These are phyloP conservation scores for Solanum dulcamara DNA, from an alignment of 257 asterid species.

Conservation along the genomic window DNA sequence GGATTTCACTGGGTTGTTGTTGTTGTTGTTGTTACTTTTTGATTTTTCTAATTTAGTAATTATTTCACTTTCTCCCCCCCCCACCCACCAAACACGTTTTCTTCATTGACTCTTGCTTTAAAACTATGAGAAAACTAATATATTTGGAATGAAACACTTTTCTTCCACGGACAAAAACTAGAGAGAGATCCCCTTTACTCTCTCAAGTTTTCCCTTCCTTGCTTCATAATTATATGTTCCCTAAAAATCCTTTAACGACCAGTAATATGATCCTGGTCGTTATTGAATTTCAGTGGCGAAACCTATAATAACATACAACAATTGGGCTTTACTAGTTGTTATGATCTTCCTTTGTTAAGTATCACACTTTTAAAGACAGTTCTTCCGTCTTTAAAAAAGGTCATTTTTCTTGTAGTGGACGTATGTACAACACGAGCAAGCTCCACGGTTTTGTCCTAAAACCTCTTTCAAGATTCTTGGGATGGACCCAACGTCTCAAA, in stretches of 20 bases:
- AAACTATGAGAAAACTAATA: background rate
- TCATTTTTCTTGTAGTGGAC: background rate
- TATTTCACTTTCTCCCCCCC: background rate
- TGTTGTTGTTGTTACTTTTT: too few species aligned
- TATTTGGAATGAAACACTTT: background rate
- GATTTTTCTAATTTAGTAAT: background rate
- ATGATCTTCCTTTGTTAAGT: background rate
- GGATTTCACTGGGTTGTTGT: too few species aligned
- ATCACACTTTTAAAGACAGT: background rate
- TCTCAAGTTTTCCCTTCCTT: background rate
- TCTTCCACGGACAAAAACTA: background rate
- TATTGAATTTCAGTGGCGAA: background rate
- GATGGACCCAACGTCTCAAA: conserved; percentile 34
- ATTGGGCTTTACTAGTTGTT: background rate
- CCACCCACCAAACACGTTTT: background rate
- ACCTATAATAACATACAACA: background rate
- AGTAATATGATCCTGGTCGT: background rate
- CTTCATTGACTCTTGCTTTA: background rate
- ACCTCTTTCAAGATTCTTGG: conserved; percentile 23
- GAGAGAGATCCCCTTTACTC: background rate
- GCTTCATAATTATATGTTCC: background rate
- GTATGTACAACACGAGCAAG: conserved; percentile 21
- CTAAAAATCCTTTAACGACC: background rate
- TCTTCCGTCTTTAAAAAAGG: background rate
- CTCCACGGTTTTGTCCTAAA: conserved; percentile 50